Base-by-base conservation (phyloP, 352 stramenopile species). In the Globisporangium sylvaticum region DNA sequence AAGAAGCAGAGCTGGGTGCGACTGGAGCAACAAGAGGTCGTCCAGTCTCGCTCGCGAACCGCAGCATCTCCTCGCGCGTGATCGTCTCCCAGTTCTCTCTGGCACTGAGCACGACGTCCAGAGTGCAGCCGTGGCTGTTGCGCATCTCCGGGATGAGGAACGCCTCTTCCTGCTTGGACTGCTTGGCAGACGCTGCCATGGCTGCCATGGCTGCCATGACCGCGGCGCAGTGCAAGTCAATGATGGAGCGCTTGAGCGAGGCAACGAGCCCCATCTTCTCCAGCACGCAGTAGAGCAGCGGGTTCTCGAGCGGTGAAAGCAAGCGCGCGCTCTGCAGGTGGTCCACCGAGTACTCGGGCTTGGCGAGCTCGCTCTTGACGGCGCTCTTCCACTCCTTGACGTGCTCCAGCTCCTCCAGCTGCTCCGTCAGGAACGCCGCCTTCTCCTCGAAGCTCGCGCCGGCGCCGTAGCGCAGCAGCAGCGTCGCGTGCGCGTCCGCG, bases 21-120 rank as follows among this genome's bases (percentile, higher is more conserved):
- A 27, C 20, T 56, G 4, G 27, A 20, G 58, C 55, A n/a, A 87
- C 37, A 3, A 90, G 74, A 24, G 81, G 69, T 24, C 69, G 76
- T 3, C 67, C 64, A 1, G 77, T 61, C 37, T 94, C 83, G 37
- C 61, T 79, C n/a, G 73, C 79, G 22, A 90, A 75, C 7, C 75
- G 68, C 52, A 91, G 58, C 65, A 94, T 84, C 69, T 91, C 80
- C 9, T 91, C 82, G 24, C 79, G 80, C 34, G 83, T 90, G 71
- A 90, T 80, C 27, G 72, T 68, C 42, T 94, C 81, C 85, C 85
- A 94, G 50, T 64, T 66, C 48, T 80, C 72, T 34, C 76, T 60
- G 0, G 83, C 79, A 3, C 62, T 62, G 20, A 70, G 57, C 32
- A 94, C 75, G 6, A 75, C 76, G 32, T 90, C 78, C 8, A 92